phyloP scores from a whole-genome alignment of 2,329 filamentous ascomycete genomes.

The Fusarium equiseti region DNA sequence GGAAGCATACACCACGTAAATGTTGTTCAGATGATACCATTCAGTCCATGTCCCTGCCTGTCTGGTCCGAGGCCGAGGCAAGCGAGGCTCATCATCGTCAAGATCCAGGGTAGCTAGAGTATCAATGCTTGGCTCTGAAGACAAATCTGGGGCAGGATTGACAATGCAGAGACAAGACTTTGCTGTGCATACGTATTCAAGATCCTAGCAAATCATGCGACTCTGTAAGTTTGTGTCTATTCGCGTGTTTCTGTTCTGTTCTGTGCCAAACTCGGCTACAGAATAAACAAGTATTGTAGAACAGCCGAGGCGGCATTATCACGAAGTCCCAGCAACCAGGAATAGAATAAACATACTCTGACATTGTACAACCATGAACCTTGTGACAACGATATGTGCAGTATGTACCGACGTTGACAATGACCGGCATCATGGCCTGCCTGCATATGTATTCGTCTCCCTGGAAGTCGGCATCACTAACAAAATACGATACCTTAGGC shows the following conservation, averaged over 20 bases:
- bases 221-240: neutral
- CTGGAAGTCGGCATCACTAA: slow-evolving; percentile 17
- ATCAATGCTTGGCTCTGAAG: slow-evolving; percentile 7
- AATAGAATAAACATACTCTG: neutral
- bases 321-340: slow-evolving; percentile 11
- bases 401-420: slow-evolving; percentile 31
- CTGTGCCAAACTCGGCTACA: slow-evolving; percentile 1
- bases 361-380: slow-evolving; percentile 6
- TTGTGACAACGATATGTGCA: neutral
- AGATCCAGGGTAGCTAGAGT: slow-evolving; percentile 21
- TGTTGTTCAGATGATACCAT: slow-evolving; percentile 23
- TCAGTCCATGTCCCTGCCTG: neutral
- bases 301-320: slow-evolving; percentile 1
- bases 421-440: slow-evolving; percentile 11
- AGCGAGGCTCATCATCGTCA: slow-evolving; percentile 4
- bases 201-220: slow-evolving; percentile 27
- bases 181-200: slow-evolving; percentile 9
- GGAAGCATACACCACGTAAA: slow-evolving; percentile 14
- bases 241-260: neutral
- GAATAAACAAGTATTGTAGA: neutral
- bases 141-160: slow-evolving; percentile 19
- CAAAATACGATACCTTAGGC: slow-evolving; percentile 11
- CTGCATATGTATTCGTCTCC: slow-evolving; percentile 42
- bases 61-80: slow-evolving; percentile 32
- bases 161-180: slow-evolving; percentile 29